Evolutionary conservation across 192 early-diverging fungal species (phyloP).

Genomic region (Mortierella hygrophila): DNA sequence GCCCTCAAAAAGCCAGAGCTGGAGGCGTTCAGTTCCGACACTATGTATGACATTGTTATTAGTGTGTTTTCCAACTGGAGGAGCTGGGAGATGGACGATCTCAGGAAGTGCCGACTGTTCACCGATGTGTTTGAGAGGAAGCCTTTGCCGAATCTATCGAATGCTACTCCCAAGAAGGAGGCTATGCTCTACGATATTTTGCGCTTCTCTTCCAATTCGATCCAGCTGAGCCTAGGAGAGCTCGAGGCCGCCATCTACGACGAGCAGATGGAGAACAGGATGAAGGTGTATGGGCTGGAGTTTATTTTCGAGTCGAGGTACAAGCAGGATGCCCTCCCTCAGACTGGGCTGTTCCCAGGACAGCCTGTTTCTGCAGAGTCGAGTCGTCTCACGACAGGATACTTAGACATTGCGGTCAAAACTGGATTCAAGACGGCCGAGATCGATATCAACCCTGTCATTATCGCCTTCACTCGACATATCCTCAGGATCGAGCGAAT

Average conservation of each 20-base stretch:
- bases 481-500: conserved; percentile 68
- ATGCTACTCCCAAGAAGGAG: conserved; percentile 25
- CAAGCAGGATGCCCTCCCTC: conserved; percentile 36
- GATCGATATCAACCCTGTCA: conserved; percentile 62
- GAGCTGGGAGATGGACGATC: conserved; percentile 74
- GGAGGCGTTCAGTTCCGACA: conserved; percentile 50
- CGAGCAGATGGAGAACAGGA: conserved; percentile 63
- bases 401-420: conserved; percentile 58
- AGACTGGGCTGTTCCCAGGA: conserved; percentile 28
- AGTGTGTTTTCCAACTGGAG: conserved; percentile 67
- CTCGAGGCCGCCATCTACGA: conserved; percentile 65
- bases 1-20: conserved; percentile 58
- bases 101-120: conserved; percentile 60
- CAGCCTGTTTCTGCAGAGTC: conserved; percentile 13
- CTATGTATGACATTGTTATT: conserved; percentile 63
- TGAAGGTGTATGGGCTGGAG: conserved; percentile 46
- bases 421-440: conserved; percentile 56
- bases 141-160: conserved; percentile 9
- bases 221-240: conserved; percentile 55
- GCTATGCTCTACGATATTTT: conserved; percentile 39
- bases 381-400: conserved; percentile 40
- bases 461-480: conserved; percentile 69
- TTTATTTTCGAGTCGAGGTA: conserved; percentile 60
- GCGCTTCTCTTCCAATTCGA: conserved; percentile 43
- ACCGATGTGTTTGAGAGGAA: conserved; percentile 61